Base-by-base conservation (phyloP, 257 asterid species). In the Henckelia pumila region DNA sequence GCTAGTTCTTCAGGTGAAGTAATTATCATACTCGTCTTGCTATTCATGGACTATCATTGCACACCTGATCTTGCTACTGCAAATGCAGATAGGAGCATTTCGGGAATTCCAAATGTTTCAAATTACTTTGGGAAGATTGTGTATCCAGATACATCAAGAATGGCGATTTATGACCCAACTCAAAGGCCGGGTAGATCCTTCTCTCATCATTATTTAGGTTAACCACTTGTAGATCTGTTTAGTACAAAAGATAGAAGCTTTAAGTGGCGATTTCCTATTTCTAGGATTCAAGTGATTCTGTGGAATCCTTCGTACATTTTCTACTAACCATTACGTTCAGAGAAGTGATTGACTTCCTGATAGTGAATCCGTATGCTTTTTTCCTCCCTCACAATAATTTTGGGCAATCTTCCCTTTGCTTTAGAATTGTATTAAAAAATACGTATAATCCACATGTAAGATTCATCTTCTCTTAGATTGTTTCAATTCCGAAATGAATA, bases 101-200 rank as follows among this genome's bases (percentile, higher is more conserved):
- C 85, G 70, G 86, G 81, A 68, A 73, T 59, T 71, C 67, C 87
- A 33, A 65, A 66, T 59, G 78, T 67, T 70, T 74, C 88, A 72
- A 82, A 77, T 79, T 53, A 67, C 29, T 77, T 86, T 67, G 78
- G 85, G 74, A 94, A 91, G 80, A 71, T 87, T 70, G 86, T 88
- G 76, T 74, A 67, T 77, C 99, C 99, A 29, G 97, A 88, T 70
- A 80, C 87, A 73, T 90, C 97, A 29, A 86, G 78, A 78, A 82
- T 90, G 99, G 78, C 73, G 72, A 66, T 81, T 35, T 85, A 85
- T 71, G 87, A 83, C 61, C 91, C 95, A 3, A 72, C 79, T 64
- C 87, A 80, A 76, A 85, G 82, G 71, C 77, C 88, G 68, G 97
- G 99, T 93, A 86, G 8, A 47, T 47, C 52, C 59, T 47, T 6